Evolutionary conservation across 1,139 yeast genomes (phyloP), one percentile per base, ranked within the genome.

Genomic region (Sugiyamaella pinicola): DNA sequence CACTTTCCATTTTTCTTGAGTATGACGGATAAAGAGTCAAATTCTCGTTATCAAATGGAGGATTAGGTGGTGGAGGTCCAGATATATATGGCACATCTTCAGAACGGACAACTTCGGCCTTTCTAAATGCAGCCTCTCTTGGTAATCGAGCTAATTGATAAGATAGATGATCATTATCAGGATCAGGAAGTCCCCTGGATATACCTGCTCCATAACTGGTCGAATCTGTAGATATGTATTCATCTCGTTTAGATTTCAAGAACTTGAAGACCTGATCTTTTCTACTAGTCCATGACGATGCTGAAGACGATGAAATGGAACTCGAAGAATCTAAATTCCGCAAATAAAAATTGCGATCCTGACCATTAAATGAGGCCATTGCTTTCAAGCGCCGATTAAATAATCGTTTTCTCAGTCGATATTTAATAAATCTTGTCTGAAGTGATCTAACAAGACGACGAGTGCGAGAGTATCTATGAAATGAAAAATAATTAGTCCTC

Each of bases 11-110:
- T 4, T 59, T 61, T 18, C 85, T 71, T 0, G 89, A 78, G 66
- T 85, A 87, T 4, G 88, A 79, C 1, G 91, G 91, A 61, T 83
- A 86, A 6, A 78, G 64, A 2, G 71, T 58, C 64, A 79, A 68
- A 28, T 74, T 55, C 52, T 65, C 69, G 33, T 63, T 59, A 2
- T 56, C 56, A 17, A 64, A 62, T 3, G 69, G 67, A n/a, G 52
- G 45, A 13, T 51, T 51, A 2, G 43, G 49, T 7, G 43, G 43
- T 18, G 49, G 43, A n/a, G 49, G 49, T 9, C 44, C 38, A 18
- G 21, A 22, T 9, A 37, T 22, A 46, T 22, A 46, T 21, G n/a
- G 9, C 18, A 10, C 13, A 21, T 46, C 49, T 22, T 46, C 49
- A 34, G 22, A 12, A 28, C 49, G 37, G 13, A 46, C 43, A n/a